Conservation (phyloP, 2,329 filamentous ascomycete genomes). For the Calonectria pseudoreteaudii region DNA sequence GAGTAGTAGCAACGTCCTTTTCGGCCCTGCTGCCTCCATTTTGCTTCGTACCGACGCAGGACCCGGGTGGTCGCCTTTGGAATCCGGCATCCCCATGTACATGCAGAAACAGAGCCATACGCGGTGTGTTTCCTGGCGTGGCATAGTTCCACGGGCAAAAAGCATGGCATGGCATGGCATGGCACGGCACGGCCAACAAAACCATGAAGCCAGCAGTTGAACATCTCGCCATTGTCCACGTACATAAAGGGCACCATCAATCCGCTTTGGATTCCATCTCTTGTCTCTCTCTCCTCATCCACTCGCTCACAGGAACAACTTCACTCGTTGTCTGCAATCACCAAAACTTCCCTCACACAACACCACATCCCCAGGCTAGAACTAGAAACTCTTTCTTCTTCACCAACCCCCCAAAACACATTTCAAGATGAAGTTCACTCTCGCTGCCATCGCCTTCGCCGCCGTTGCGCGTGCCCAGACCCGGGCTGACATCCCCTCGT, state of each 20-base stretch:
- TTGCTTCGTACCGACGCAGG: constrained; percentile 15
- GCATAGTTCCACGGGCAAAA: background rate
- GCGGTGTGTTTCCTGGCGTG: background rate
- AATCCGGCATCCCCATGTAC: constrained; percentile 26
- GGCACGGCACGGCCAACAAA: background rate
- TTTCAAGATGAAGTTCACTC: constrained; percentile 54
- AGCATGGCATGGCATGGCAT: background rate
- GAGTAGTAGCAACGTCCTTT: constrained; percentile 19
- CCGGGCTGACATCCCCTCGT: constrained; percentile 50
- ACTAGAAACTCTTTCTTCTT: background rate
- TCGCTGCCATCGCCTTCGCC: constrained; percentile 49
- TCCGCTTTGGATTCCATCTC: constrained; percentile 23
- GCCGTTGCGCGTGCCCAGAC: constrained; percentile 50
- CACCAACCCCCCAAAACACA: constrained; percentile 25
- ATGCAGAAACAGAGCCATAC: background rate
- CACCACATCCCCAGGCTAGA: background rate
- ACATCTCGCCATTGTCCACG: background rate
- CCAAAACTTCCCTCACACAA: too few species aligned
- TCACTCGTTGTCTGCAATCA: constrained; percentile 50
- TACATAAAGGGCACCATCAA: constrained; percentile 47
- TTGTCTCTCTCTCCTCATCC: constrained; percentile 44
- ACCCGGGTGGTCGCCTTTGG: constrained; percentile 36
- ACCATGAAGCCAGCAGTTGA: background rate
- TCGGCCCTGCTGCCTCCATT: constrained; percentile 31
- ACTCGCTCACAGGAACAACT: constrained; percentile 44